Evolutionary conservation across 129 eudicot species (phyloP).

Genomic region (Oenanthe sinensis): DNA sequence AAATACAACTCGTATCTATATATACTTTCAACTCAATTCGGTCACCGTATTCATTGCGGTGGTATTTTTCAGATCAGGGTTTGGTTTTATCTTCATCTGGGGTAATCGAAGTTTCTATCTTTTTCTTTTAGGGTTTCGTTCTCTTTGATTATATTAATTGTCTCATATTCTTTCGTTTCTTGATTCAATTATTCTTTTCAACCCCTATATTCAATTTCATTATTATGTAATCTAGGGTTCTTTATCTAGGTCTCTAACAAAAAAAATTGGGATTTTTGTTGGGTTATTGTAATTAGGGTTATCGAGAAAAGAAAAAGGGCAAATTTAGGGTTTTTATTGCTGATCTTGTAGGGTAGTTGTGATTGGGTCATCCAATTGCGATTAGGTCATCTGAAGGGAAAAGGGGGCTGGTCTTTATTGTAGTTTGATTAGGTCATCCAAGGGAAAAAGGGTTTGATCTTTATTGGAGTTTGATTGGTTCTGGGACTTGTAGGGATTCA

Average conservation of each 20-base stretch:
- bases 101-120: constrained; percentile 2
- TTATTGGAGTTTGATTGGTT: background rate
- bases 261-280: constrained; percentile 56
- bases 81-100: background rate
- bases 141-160: background rate
- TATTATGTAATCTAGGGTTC: constrained; percentile 6
- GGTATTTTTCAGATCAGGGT: constrained; percentile 4
- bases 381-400: background rate
- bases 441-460: background rate
- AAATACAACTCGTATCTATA: background rate
- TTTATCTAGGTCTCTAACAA: constrained; percentile 8
- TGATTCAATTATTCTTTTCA: background rate
- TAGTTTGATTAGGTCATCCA: background rate
- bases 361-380: constrained; percentile 17
- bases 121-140: background rate
- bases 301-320: constrained; percentile 32
- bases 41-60: background rate
- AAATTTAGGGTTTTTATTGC: background rate
- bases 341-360: constrained; percentile 50
- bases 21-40: background rate
- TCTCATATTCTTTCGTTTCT: background rate
- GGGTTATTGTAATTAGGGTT: constrained; percentile 26
- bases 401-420: constrained; percentile 1
- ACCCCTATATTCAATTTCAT: background rate
- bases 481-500: constrained; percentile 13